Conservation (phyloP, 306 rosid genomes). For the Castanea crenata region DNA sequence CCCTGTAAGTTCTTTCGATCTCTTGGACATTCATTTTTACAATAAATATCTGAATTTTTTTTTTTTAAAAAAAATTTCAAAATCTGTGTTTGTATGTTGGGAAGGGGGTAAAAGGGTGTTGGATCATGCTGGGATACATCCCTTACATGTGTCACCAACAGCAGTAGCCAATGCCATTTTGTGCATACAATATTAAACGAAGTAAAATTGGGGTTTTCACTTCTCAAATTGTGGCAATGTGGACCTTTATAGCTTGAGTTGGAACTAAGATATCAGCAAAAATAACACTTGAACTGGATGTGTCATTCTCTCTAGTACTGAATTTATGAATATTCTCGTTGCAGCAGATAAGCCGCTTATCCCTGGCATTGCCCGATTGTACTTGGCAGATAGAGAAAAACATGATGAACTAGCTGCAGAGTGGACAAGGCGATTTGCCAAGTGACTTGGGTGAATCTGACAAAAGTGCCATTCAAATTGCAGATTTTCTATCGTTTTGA, state of each 20-base stretch:
- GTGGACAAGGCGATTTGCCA: conserved; percentile 91
- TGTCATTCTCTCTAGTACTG: neutral
- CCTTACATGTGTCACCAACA: too few species aligned
- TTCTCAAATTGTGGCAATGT: neutral
- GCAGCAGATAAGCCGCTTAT: conserved; percentile 67
- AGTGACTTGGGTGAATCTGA: conserved; percentile 46
- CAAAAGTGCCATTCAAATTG: conserved; percentile 6
- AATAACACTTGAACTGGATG: neutral
- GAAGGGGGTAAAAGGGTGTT: neutral
- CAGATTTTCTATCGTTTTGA: neutral
- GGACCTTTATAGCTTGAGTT: neutral
- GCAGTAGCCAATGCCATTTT: too few species aligned
- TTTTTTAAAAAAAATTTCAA: neutral
- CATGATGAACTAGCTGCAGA: conserved; percentile 76
- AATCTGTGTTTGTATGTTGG: neutral
- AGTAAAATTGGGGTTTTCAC: too few species aligned
- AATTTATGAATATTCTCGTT: neutral
- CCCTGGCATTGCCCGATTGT: conserved; percentile 72
- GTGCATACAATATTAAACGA: too few species aligned
- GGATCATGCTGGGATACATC: too few species aligned
- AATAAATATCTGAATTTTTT: neutral
- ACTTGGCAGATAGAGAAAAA: conserved; percentile 67
- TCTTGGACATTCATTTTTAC: neutral
- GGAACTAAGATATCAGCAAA: neutral
- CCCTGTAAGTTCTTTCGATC: conserved; percentile 59